These are phyloP conservation scores for Dendrobium huoshanense DNA, from an alignment of 106 monocot genomes.

Conservation along the genomic window DNA sequence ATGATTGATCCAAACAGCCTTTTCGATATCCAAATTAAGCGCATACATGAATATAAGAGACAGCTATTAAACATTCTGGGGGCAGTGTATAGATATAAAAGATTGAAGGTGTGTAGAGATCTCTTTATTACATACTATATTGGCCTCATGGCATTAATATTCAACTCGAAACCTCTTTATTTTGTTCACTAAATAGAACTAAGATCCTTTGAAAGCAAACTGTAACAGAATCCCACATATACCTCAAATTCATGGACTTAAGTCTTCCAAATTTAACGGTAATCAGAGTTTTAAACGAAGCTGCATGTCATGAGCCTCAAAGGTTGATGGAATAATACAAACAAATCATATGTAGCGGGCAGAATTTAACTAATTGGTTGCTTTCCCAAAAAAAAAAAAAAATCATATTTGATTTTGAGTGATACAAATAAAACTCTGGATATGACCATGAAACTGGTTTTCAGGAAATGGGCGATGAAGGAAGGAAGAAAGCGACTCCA, in stretches of 20 bases:
- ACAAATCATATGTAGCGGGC: too few species aligned
- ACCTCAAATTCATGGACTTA: neutral
- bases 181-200: neutral
- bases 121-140: neutral
- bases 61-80: slow-evolving; percentile 87
- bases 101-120: slow-evolving; percentile 40
- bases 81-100: slow-evolving; percentile 82
- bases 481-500: slow-evolving; percentile 64
- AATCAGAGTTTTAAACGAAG: neutral
- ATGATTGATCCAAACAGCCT: slow-evolving; percentile 60
- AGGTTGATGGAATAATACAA: too few species aligned
- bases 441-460: slow-evolving; percentile 8
- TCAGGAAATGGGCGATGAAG: slow-evolving; percentile 80
- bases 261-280: neutral
- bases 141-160: neutral
- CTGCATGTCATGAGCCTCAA: too few species aligned
- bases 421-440: too few species aligned
- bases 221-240: neutral
- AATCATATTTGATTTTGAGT: too few species aligned
- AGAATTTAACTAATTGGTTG: too few species aligned
- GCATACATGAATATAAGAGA: slow-evolving; percentile 96
- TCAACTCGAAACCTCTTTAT: neutral
- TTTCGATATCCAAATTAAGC: slow-evolving; percentile 93
- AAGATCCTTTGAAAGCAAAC: neutral
- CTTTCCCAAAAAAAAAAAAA: neutral